phyloP scores from a whole-genome alignment of 2,329 filamentous ascomycete genomes.

The Rhynchosporium secalis region DNA sequence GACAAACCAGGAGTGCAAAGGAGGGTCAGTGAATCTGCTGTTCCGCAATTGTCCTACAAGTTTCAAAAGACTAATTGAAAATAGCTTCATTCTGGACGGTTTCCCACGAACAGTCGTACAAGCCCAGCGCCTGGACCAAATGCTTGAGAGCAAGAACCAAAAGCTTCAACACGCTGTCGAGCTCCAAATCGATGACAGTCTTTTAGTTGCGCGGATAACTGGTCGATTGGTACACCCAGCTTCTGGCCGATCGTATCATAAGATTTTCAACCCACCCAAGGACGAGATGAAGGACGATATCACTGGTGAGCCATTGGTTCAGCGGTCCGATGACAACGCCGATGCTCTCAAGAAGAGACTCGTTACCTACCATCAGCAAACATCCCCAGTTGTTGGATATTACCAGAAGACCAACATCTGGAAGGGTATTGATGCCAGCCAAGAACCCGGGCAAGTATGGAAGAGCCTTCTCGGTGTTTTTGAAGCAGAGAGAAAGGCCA shows the following conservation, averaged over 20 bases:
- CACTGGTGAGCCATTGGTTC: conserved; percentile 93
- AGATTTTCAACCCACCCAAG: conserved; percentile 98
- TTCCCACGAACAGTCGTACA: conserved; percentile 97
- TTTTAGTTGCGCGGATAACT: conserved; percentile 94
- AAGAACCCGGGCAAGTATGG: conserved; percentile 95
- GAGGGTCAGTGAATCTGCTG: conserved; percentile 65
- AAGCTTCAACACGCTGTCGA: conserved; percentile 93
- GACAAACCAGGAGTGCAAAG: conserved; percentile 91
- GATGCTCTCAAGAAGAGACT: conserved; percentile 95
- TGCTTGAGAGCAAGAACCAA: conserved; percentile 78
- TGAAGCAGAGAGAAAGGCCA: conserved; percentile 56
- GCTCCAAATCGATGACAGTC: conserved; percentile 91
- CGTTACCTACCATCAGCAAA: conserved; percentile 91
- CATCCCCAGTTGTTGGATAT: conserved; percentile 87
- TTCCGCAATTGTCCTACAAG: background rate
- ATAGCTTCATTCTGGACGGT: conserved; percentile 95
- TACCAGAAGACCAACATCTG: conserved; percentile 98
- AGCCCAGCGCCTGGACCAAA: conserved; percentile 89
- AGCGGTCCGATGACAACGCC: conserved; percentile 96
- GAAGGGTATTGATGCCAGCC: conserved; percentile 91
- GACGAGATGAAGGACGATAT: conserved; percentile 90
- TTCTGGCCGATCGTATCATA: conserved; percentile 96
- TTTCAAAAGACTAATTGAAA: conserved; percentile 11
- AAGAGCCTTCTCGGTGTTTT: conserved; percentile 87
- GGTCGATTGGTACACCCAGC: conserved; percentile 94